These are phyloP conservation scores for Solanum hybrid DNA, from an alignment of 305 asterid species.

Conservation along the genomic window DNA sequence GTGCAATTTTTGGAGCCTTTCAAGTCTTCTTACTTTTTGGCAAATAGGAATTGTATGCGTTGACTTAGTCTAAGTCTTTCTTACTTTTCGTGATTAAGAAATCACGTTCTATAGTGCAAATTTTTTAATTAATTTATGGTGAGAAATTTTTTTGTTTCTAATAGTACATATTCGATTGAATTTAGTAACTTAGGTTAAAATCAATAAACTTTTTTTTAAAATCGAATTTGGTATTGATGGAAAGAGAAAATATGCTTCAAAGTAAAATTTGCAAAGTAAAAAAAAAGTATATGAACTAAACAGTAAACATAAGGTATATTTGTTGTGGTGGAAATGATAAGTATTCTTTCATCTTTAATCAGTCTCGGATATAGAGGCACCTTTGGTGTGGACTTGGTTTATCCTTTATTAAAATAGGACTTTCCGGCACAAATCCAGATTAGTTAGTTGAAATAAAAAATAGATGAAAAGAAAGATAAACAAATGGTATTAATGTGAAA, in stretches of 20 bases:
- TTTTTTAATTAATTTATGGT: background rate
- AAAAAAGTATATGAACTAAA: background rate
- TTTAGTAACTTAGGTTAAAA: background rate
- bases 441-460: too few relatives aligned
- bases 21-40: background rate
- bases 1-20: background rate
- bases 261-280: too few relatives aligned
- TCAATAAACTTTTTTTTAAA: background rate
- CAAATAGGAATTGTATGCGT: background rate
- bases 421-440: too few relatives aligned
- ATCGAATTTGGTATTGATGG: too few relatives aligned
- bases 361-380: too few relatives aligned
- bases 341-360: too few relatives aligned
- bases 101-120: background rate
- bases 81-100: background rate
- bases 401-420: too few relatives aligned
- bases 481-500: too few relatives aligned
- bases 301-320: background rate
- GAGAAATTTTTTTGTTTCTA: fast-evolving
- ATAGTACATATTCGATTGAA: background rate
- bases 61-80: background rate
- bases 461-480: too few relatives aligned
- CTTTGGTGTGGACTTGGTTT: too few relatives aligned
- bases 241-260: background rate
- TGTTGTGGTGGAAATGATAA: background rate